Conservation (phyloP, 192 early-diverging fungal genomes). For the Linnemannia hyalina region DNA sequence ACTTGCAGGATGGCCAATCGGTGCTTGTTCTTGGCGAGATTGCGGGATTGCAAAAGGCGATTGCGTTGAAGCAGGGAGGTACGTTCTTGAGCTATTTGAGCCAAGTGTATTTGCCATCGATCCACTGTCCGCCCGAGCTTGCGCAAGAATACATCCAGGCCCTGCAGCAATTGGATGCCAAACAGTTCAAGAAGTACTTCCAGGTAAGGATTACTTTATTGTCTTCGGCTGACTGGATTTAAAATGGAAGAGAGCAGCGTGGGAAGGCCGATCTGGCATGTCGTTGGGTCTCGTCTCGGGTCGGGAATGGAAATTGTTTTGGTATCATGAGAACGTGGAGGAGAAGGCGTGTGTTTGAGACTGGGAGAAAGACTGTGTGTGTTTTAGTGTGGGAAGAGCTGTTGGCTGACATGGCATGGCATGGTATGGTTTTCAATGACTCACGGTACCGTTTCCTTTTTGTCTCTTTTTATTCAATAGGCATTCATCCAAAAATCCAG, state of each 20-base stretch:
- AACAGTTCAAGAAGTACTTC: slow-evolving; percentile 82
- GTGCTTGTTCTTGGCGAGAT: slow-evolving; percentile 75
- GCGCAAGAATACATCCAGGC: slow-evolving; percentile 82
- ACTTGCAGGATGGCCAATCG: slow-evolving; percentile 81
- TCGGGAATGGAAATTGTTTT: background rate
- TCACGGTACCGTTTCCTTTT: background rate
- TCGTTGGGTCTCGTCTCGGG: background rate
- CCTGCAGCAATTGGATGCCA: slow-evolving; percentile 73
- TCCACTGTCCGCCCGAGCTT: slow-evolving; percentile 73
- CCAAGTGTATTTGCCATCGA: slow-evolving; percentile 72
- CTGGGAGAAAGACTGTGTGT: background rate
- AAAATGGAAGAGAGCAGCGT: background rate
- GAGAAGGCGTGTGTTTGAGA: background rate
- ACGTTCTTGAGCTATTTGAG: slow-evolving; percentile 73
- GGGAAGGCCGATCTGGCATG: background rate
- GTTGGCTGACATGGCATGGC: background rate
- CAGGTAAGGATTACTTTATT: slow-evolving; percentile 58
- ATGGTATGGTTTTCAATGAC: background rate
- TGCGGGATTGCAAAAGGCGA: slow-evolving; percentile 65
- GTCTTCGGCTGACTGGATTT: background rate
- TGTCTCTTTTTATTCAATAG: slow-evolving; percentile 23
- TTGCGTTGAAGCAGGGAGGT: slow-evolving; percentile 67
- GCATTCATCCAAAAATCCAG: slow-evolving; percentile 62
- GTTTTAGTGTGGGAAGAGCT: background rate
- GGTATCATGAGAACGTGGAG: slow-evolving; percentile 5